These are phyloP conservation scores for Cavenderia fasciculata DNA, from an alignment of 78 protist genomes.

Conservation along the genomic window DNA sequence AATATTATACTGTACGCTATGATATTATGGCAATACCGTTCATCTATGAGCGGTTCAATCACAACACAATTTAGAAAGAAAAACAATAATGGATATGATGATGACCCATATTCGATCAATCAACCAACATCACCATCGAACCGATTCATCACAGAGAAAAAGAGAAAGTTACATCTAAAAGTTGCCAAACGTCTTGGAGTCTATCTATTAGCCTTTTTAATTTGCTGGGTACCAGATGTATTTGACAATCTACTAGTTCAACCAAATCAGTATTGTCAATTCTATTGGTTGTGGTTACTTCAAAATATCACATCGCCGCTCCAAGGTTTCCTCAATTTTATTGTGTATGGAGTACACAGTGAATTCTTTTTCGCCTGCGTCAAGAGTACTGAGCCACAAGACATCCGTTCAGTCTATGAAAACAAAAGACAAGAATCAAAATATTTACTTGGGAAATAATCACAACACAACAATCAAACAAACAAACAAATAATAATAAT, in stretches of 20 bases:
- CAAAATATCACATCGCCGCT: slow-evolving; percentile 38
- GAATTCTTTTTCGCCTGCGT: neutral
- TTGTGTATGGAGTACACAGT: slow-evolving; percentile 12
- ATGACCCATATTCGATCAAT: neutral
- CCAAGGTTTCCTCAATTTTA: slow-evolving; percentile 56
- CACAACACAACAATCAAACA: neutral
- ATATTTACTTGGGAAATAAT: slow-evolving; percentile 13
- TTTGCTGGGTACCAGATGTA: slow-evolving; percentile 67
- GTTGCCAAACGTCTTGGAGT: slow-evolving; percentile 11
- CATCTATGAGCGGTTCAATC: neutral
- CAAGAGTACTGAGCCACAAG: neutral
- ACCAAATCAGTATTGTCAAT: neutral
- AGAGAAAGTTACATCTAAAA: slow-evolving; percentile 1
- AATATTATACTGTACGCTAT: neutral
- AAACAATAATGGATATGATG: neutral
- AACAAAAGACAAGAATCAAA: neutral
- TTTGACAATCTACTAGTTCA: slow-evolving; percentile 22
- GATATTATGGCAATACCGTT: slow-evolving; percentile 18
- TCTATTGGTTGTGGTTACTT: slow-evolving; percentile 34
- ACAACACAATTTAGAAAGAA: neutral
- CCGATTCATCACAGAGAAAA: neutral
- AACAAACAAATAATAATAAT: neutral
- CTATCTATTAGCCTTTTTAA: slow-evolving; percentile 31
- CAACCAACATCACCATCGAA: neutral
- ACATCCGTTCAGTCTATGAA: neutral